A percentile compares a stretch with the other conserved stretches of the same genome.
Evolutionary conservation across 2,329 filamentous ascomycete species (phyloP).

Genomic region (Ophiobolus disseminans): DNA sequence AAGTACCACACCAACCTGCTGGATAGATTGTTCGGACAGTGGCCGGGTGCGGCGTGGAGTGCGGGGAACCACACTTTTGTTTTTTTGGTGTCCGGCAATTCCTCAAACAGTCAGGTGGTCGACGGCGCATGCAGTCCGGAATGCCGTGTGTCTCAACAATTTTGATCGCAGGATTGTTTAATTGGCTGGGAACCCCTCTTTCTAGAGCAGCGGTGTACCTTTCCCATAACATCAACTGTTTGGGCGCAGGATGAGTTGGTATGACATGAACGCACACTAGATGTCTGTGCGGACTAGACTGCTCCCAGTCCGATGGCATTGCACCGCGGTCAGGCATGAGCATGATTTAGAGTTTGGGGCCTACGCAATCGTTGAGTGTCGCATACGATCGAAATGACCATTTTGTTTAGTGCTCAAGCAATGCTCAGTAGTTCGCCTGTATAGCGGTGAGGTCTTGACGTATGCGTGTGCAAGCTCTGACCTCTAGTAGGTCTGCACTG

Average conservation of each 20-base stretch:
- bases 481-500: slow-evolving; percentile 6
- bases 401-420: slow-evolving; percentile 6
- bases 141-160: slow-evolving; percentile 37
- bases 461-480: slow-evolving; percentile 17
- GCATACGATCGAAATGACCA: slow-evolving; percentile 4
- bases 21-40: neutral
- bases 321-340: neutral
- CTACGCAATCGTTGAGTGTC: slow-evolving; percentile 2
- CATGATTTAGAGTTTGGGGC: slow-evolving; percentile 3
- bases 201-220: slow-evolving; percentile 34
- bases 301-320: neutral
- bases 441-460: slow-evolving; percentile 27
- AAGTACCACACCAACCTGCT: no score
- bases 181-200: slow-evolving; percentile 37
- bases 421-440: slow-evolving; percentile 18
- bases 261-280: slow-evolving; percentile 29
- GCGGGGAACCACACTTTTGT: slow-evolving; percentile 22
- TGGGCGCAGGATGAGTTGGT: slow-evolving; percentile 39
- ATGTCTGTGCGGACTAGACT: slow-evolving; percentile 10
- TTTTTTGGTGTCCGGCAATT: slow-evolving; percentile 23
- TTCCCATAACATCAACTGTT: slow-evolving; percentile 24
- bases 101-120: slow-evolving; percentile 41
- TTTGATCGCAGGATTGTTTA: slow-evolving; percentile 29
- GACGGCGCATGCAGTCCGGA: slow-evolving; percentile 38
- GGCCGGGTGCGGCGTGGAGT: slow-evolving; percentile 9